Evolutionary conservation across 2,329 filamentous ascomycete species (phyloP).

Genomic region (Chaetomium strumarium): DNA sequence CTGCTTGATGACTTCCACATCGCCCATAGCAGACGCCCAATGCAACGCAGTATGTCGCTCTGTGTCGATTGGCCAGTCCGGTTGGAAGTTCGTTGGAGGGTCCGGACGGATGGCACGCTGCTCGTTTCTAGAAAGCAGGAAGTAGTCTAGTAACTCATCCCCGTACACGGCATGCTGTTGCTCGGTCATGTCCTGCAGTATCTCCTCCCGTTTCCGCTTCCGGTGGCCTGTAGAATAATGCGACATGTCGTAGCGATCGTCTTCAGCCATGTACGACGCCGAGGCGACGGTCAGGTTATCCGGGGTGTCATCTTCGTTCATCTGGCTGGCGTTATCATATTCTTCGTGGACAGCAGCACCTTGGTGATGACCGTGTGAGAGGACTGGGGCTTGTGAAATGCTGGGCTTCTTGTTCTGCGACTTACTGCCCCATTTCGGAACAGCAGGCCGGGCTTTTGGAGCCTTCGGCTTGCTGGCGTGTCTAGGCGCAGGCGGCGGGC

Average conservation of each 20-base stretch:
- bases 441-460: conserved; percentile 55
- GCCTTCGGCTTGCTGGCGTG: conserved; percentile 84
- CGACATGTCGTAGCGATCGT: conserved; percentile 67
- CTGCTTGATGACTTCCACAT: conserved; percentile 84
- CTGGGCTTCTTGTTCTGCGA: conserved; percentile 17
- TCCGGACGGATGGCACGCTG: conserved; percentile 66
- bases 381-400: conserved; percentile 14
- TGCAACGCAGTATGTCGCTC: conserved; percentile 90
- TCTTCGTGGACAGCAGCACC: conserved; percentile 47
- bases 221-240: conserved; percentile 55
- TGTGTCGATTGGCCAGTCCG: conserved; percentile 88
- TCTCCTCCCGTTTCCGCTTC: conserved; percentile 72
- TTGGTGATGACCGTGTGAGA: conserved; percentile 22
- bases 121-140: conserved; percentile 78
- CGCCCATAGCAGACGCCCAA: conserved; percentile 97
- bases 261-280: conserved; percentile 78
- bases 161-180: conserved; percentile 87
- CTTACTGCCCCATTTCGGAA: conserved; percentile 54
- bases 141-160: conserved; percentile 92
- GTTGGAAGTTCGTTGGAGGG: conserved; percentile 78
- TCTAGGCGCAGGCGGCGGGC: conserved; percentile 87
- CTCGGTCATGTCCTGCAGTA: conserved; percentile 60
- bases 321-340: conserved; percentile 55
- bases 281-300: conserved; percentile 80
- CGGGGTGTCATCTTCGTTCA: conserved; percentile 73